Evolutionary conservation across 495 filamentous ascomycete species (phyloP).

Genomic region (Aspergillus mulundensis): DNA sequence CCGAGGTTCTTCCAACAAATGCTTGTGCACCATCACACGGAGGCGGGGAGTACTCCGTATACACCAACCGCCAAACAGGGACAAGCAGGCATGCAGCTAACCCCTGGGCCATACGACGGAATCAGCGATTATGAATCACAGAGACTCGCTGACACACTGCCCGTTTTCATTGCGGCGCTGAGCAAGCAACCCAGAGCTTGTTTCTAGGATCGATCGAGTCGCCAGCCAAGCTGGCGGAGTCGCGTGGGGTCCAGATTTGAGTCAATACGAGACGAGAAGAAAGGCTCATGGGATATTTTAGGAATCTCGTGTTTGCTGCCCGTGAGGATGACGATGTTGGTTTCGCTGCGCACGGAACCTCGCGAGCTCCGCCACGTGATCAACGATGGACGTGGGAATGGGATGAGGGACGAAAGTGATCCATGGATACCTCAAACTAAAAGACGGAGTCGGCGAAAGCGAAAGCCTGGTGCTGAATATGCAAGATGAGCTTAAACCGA

Average conservation of each 20-base stretch:
- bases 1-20: not conserved
- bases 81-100: not conserved
- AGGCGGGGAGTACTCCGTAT: not conserved
- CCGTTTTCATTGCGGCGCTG: not conserved
- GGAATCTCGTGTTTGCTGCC: not conserved
- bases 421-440: not conserved
- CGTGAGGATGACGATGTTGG: not conserved
- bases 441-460: not conserved
- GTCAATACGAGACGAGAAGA: not conserved
- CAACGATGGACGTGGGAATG: not conserved
- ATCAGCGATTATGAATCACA: not conserved
- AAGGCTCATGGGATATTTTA: not conserved
- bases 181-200: not conserved
- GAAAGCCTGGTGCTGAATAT: not conserved
- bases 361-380: slow-evolving; percentile 1
- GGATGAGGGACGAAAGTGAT: not conserved
- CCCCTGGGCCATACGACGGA: not conserved
- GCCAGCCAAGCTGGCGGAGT: not conserved
- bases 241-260: slow-evolving; percentile 4
- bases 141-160: not conserved
- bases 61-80: not conserved
- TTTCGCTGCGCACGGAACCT: not conserved
- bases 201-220: not conserved
- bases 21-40: not conserved
- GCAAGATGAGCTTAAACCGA: not conserved